These are phyloP conservation scores for Russula ochroleuca DNA, from an alignment of 768 basidiomycete genomes.

Conservation along the genomic window DNA sequence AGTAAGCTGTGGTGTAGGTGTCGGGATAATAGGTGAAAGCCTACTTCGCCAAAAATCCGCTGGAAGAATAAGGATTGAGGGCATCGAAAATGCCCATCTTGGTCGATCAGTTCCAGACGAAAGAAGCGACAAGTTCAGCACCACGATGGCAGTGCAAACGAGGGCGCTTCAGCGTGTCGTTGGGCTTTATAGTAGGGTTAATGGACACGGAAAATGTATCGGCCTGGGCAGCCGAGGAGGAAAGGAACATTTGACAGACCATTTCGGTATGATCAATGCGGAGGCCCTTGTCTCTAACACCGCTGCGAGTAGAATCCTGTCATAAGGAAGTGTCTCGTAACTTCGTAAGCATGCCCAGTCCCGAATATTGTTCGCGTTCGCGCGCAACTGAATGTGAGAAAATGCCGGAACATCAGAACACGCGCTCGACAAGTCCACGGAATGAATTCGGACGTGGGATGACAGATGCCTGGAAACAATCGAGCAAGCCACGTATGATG, in stretches of 20 bases:
- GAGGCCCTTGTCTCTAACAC: background rate
- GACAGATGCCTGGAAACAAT: slow-evolving; percentile 6
- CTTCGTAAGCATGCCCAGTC: background rate
- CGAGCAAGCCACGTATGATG: background rate
- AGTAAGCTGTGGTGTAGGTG: background rate
- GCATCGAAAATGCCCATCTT: slow-evolving; percentile 18
- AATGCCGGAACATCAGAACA: no score
- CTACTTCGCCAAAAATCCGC: slow-evolving; percentile 5
- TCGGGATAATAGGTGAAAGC: background rate
- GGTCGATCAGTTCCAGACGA: background rate
- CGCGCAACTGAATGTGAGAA: background rate
- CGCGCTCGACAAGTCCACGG: background rate
- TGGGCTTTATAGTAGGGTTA: slow-evolving; percentile 4
- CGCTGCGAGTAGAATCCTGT: background rate
- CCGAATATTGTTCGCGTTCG: slow-evolving; percentile 8
- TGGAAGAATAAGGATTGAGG: background rate
- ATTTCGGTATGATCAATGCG: background rate
- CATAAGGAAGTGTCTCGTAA: background rate
- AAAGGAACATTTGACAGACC: background rate
- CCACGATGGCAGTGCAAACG: background rate
- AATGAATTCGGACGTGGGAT: background rate
- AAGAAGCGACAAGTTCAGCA: background rate
- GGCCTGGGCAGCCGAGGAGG: background rate
- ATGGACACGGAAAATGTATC: background rate
- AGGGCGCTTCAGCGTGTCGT: no score